Evolutionary conservation across 257 asterid genomes (phyloP).

Genomic region (Solanum etuberosum): DNA sequence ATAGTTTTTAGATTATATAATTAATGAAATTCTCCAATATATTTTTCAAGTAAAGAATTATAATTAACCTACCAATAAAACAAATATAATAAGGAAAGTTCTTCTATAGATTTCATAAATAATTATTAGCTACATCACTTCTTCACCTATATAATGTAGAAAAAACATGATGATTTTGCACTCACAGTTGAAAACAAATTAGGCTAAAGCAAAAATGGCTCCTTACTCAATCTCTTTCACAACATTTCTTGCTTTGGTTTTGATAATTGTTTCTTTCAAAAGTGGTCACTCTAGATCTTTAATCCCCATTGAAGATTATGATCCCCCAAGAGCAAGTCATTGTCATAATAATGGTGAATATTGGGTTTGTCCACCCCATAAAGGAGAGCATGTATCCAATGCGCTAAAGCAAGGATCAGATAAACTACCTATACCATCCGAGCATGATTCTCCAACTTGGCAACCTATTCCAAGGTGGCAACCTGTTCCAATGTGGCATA

Average conservation of each 20-base stretch:
- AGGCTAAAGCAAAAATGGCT: neutral
- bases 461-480: no score
- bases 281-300: neutral
- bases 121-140: neutral
- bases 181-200: neutral
- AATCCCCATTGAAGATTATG: neutral
- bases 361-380: neutral
- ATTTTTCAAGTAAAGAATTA: no score
- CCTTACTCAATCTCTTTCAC: neutral
- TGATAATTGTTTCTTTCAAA: neutral
- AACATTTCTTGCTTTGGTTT: neutral
- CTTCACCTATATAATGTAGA: neutral
- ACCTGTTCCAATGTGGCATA: no score
- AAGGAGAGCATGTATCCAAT: no score
- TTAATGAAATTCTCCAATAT: no score
- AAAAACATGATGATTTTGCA: neutral
- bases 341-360: neutral
- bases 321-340: neutral
- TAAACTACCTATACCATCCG: neutral
- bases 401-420: accelerated
- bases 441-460: neutral
- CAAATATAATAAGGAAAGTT: no score
- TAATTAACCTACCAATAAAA: no score
- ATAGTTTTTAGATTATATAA: no score
- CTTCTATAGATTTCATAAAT: neutral